These are phyloP conservation scores for Phenoliferia sp. DNA, from an alignment of 1,284 basidiomycete species.

Conservation along the genomic window DNA sequence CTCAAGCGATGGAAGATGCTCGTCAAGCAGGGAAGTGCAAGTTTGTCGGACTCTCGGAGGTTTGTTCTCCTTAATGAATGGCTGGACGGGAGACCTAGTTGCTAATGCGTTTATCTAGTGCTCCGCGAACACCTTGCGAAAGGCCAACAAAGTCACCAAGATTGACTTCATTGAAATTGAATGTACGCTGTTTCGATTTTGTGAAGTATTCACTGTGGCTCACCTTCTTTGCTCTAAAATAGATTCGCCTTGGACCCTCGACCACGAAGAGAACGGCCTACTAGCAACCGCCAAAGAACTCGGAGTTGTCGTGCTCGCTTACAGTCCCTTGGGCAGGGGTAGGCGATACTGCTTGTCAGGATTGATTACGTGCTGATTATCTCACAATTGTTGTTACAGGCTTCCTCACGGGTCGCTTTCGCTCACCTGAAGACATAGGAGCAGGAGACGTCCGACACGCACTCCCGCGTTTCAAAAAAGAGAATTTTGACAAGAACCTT, in stretches of 20 bases:
- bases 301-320: conserved; percentile 54
- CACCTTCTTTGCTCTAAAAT: neutral
- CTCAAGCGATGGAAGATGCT: conserved; percentile 45
- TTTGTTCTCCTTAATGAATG: conserved; percentile 17
- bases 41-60: conserved; percentile 60
- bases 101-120: too few relatives aligned
- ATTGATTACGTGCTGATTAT: neutral
- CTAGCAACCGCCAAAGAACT: conserved; percentile 41
- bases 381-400: conserved; percentile 41
- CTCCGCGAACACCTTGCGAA: conserved; percentile 54
- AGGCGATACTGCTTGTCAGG: neutral
- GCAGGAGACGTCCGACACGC: conserved; percentile 49
- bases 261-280: conserved; percentile 43
- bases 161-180: conserved; percentile 35
- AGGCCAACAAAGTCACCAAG: conserved; percentile 48
- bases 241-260: conserved; percentile 48
- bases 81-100: too few relatives aligned
- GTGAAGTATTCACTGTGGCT: neutral
- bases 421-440: conserved; percentile 50
- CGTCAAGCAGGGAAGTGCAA: conserved; percentile 57
- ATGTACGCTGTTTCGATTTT: conserved; percentile 2
- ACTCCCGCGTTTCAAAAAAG: conserved; percentile 33
- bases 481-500: conserved; percentile 57
- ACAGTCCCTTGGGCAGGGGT: conserved; percentile 41
- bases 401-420: conserved; percentile 55